Conservation (phyloP, 2,329 filamentous ascomycete species). For the Phialocephala sp. region DNA sequence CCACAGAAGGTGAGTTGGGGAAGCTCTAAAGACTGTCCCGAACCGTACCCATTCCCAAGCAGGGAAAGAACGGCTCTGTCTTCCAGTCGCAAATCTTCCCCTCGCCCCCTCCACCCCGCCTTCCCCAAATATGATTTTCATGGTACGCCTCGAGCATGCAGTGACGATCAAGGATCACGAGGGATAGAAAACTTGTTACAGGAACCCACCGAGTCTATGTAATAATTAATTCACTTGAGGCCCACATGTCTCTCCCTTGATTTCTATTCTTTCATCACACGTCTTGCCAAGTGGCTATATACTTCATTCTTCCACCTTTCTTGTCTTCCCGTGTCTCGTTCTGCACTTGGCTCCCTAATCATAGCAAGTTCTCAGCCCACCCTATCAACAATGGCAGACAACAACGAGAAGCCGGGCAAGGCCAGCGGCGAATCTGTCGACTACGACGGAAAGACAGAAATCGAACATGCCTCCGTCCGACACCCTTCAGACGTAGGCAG, state of each 20-base stretch:
- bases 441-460: slow-evolving; percentile 12
- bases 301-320: background rate
- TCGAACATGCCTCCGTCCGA: slow-evolving; percentile 13
- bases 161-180: slow-evolving; percentile 6
- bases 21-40: background rate
- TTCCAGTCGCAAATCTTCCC: background rate
- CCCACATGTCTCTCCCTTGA: background rate
- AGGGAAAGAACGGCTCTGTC: background rate
- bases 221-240: background rate
- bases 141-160: slow-evolving; percentile 1
- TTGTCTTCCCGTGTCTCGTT: background rate
- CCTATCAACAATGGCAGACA: background rate
- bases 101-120: background rate
- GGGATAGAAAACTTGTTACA: background rate
- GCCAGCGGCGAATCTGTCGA: slow-evolving; percentile 11
- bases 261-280: background rate
- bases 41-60: background rate
- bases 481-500: background rate
- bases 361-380: background rate
- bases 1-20: background rate
- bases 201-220: background rate
- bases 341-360: background rate
- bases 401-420: background rate
- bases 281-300: background rate
- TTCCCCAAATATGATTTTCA: background rate